These are phyloP conservation scores for Adansonia grandidieri DNA, from an alignment of 441 rosid genomes.

Conservation along the genomic window DNA sequence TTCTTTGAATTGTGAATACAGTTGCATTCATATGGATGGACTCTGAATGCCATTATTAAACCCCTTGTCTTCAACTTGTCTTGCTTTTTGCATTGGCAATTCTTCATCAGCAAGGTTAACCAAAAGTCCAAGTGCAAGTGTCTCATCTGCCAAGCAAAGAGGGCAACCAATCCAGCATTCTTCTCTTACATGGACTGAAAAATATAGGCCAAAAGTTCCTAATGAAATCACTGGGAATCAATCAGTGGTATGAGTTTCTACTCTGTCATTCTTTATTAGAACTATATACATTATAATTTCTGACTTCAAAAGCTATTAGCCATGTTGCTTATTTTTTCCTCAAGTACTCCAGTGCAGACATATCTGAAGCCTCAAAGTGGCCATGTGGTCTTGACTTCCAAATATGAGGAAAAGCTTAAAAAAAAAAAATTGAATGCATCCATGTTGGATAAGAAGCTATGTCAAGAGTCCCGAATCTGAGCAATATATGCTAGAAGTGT, in stretches of 20 bases:
- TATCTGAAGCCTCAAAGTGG: background rate
- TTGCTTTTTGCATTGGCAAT: constrained; percentile 39
- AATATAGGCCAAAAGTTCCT: constrained; percentile 82
- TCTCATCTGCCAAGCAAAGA: constrained; percentile 53
- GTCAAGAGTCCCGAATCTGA: constrained; percentile 11
- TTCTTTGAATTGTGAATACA: background rate
- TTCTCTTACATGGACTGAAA: constrained; percentile 83
- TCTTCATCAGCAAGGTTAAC: constrained; percentile 37
- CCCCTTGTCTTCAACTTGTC: background rate
- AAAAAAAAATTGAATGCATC: background rate
- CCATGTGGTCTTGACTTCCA: background rate
- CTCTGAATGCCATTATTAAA: constrained; percentile 17
- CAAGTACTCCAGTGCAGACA: background rate
- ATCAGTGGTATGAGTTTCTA: constrained; percentile 57
- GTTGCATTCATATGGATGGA: background rate
- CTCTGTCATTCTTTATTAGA: background rate
- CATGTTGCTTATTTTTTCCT: background rate
- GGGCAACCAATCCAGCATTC: constrained; percentile 44
- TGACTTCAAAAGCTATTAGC: constrained; percentile 10
- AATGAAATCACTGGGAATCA: constrained; percentile 92
- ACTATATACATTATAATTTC: background rate
- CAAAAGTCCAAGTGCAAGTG: constrained; percentile 37
- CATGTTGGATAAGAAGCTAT: background rate
- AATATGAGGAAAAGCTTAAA: background rate
- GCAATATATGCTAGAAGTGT: constrained; percentile 12